Percentiles rank a stretch among this genome's conserved stretches.
Evolutionary conservation across 768 basidiomycete species (phyloP).

Genomic region (Boletus coccyginus): DNA sequence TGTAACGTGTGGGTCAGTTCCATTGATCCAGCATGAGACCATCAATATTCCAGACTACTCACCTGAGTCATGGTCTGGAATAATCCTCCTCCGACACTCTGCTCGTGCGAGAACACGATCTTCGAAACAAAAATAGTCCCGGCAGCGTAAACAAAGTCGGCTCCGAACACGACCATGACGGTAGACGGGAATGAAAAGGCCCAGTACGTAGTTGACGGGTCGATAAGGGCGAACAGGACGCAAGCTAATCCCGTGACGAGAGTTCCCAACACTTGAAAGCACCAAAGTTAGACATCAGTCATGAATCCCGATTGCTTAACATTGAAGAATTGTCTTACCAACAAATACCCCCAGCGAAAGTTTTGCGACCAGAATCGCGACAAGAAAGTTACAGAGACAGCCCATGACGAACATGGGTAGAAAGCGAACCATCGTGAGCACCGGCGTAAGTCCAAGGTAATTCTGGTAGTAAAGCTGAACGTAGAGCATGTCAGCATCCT

Average conservation of each 20-base stretch:
- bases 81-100: constrained; percentile 70
- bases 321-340: constrained; percentile 35
- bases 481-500: neutral
- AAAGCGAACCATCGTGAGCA: constrained; percentile 62
- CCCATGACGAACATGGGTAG: constrained; percentile 73
- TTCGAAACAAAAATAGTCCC: constrained; percentile 77
- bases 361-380: constrained; percentile 56
- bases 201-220: constrained; percentile 62
- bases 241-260: constrained; percentile 54
- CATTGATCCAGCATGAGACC: neutral
- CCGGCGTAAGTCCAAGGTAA: constrained; percentile 50
- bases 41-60: constrained; percentile 3
- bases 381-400: constrained; percentile 57
- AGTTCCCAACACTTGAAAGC: constrained; percentile 48
- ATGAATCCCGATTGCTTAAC: neutral
- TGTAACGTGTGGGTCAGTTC: constrained; percentile 17
- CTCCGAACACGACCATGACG: constrained; percentile 64
- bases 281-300: neutral
- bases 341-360: constrained; percentile 57
- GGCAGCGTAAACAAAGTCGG: constrained; percentile 71
- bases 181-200: constrained; percentile 72
- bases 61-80: constrained; percentile 82
- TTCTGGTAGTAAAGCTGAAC: constrained; percentile 69
- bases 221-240: constrained; percentile 67
- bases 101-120: constrained; percentile 62